Base-by-base conservation (phyloP, 2,329 filamentous ascomycete genomes). In the Gaeumannomyces sp. region DNA sequence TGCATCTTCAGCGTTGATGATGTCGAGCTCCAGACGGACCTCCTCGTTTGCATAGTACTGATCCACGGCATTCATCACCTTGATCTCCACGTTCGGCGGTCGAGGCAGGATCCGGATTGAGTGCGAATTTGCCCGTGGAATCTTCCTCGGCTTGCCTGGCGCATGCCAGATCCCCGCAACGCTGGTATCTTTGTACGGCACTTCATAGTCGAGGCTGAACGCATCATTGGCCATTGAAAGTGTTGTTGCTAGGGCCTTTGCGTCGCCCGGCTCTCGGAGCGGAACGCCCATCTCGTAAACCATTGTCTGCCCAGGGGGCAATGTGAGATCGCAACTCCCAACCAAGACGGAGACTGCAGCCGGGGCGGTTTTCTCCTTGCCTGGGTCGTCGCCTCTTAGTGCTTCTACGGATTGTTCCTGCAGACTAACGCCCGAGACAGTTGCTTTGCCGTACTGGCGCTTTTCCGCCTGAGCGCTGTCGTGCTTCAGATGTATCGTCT, bases 41-140 rank as follows among this genome's bases (percentile, higher is more conserved):
- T 79, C 75, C 77, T 99, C 95, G 70, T 96, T 90, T 1, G 90
- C 91, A 73, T 97, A 98, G 74, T 94, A 96, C 64, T 93, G 88
- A 16, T 86, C 82, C 65, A 83, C 80, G 10, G 89, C 76, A 57
- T 86, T 83, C 2, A 85, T 79, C 13, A 92, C 78, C 31, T 79
- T 83, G 60, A 99, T 85, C 70, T 92, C 88, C 79, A 99, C 87
- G 76, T 97, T 98, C 0, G 95, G 95, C 33, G 94, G 95, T 69
- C 96, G 91, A 1, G 95, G 94, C 64, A 93, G 82, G 29, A 99
- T 87, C 65, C 86, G 88, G 65, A 96, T 84, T 2, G 79, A 78
- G 45, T 84, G 80, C 11, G 84, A 77, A 60, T 83, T 79, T 14
- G 76, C 69, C 11, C 85, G 80, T 33, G 81, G 76, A 27, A 85